These are phyloP conservation scores for Crotalaria pallida DNA, from an alignment of 306 rosid genomes.

Conservation along the genomic window DNA sequence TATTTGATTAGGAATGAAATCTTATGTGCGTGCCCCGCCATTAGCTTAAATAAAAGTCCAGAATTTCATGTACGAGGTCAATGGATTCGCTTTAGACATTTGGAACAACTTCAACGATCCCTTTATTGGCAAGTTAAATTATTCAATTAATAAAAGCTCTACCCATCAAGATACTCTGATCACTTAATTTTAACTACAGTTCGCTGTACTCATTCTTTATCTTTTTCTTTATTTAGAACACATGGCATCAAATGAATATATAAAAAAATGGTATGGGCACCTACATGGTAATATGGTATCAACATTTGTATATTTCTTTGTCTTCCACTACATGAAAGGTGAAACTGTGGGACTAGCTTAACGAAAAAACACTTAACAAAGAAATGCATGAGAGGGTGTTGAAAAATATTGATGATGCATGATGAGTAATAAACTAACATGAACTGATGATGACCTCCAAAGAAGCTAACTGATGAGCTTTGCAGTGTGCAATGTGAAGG, in stretches of 20 bases:
- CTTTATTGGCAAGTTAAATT: slow-evolving; percentile 18
- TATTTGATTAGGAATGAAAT: slow-evolving; percentile 6
- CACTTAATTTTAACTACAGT: neutral
- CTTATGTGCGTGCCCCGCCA: slow-evolving; percentile 6
- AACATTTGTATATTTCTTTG: neutral
- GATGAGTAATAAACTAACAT: neutral
- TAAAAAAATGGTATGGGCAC: neutral
- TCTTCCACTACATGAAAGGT: neutral
- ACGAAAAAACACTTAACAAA: neutral
- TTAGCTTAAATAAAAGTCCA: neutral
- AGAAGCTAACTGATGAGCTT: neutral
- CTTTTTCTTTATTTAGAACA: neutral
- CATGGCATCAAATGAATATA: neutral
- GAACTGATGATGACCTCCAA: neutral
- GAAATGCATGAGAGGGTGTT: neutral
- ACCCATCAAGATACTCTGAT: neutral
- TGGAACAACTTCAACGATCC: slow-evolving; percentile 17
- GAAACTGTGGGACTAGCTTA: neutral
- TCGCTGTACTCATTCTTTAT: neutral
- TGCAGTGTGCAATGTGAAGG: neutral
- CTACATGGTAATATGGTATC: neutral
- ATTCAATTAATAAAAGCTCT: slow-evolving; percentile 1
- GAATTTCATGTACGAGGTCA: slow-evolving; percentile 11
- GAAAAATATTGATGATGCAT: neutral
- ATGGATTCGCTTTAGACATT: slow-evolving; percentile 16